Conservation (phyloP, 495 filamentous ascomycete genomes). For the Barbatosphaeria neglecta region DNA sequence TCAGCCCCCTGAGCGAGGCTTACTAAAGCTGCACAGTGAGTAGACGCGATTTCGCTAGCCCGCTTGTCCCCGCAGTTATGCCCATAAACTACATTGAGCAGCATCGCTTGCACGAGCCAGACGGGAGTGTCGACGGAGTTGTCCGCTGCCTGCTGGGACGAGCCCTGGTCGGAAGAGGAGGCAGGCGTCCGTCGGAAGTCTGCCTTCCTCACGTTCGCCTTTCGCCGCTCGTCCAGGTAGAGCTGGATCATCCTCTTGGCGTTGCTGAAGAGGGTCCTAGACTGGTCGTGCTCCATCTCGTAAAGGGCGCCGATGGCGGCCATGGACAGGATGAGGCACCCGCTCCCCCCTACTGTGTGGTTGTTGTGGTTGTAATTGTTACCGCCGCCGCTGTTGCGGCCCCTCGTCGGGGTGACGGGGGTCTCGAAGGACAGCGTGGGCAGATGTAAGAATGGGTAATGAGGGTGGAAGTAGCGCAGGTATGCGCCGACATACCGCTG, state of each 20-base stretch:
- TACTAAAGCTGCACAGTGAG: slow-evolving; percentile 81
- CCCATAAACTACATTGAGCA: slow-evolving; percentile 91
- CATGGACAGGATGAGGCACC: slow-evolving; percentile 89
- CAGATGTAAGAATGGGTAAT: slow-evolving; percentile 86
- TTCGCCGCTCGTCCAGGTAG: slow-evolving; percentile 86
- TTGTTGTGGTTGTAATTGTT: too few relatives aligned
- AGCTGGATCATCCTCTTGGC: slow-evolving; percentile 92
- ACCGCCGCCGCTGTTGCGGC: slow-evolving; percentile 53
- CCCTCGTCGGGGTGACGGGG: slow-evolving; percentile 44
- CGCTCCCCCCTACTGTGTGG: slow-evolving; percentile 68
- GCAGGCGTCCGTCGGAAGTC: slow-evolving; percentile 49
- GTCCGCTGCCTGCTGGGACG: slow-evolving; percentile 47
- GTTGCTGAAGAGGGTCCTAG: slow-evolving; percentile 80
- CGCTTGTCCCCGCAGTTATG: slow-evolving; percentile 90
- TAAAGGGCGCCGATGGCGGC: slow-evolving; percentile 94
- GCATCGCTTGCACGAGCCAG: slow-evolving; percentile 98
- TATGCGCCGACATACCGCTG: slow-evolving; percentile 88
- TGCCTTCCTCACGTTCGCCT: slow-evolving; percentile 75
- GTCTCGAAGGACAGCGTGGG: slow-evolving; percentile 87
- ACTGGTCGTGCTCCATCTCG: slow-evolving; percentile 67
- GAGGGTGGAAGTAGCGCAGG: slow-evolving; percentile 89
- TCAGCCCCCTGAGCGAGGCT: slow-evolving; percentile 82
- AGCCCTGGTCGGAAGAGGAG: slow-evolving; percentile 33
- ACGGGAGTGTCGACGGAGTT: slow-evolving; percentile 71
- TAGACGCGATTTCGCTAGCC: slow-evolving; percentile 81